phyloP scores from a whole-genome alignment of 805 yeast species.

The Candida parachauliodes region DNA sequence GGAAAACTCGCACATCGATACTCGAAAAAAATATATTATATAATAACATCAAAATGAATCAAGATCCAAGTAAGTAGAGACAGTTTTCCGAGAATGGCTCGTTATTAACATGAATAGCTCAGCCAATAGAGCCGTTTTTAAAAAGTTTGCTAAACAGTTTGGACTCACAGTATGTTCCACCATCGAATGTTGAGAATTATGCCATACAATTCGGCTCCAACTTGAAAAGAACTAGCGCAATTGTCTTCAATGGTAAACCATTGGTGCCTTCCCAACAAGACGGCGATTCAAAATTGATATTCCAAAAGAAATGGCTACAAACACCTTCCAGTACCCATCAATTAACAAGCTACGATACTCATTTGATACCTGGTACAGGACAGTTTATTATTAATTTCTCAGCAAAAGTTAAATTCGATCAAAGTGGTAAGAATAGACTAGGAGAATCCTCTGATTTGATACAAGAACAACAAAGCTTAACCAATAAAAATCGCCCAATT shows the following conservation, averaged over 20 bases:
- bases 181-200: conserved; percentile 34
- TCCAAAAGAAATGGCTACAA: conserved; percentile 57
- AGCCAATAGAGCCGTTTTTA: conserved; percentile 38
- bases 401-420: conserved; percentile 72
- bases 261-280: conserved; percentile 24
- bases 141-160: conserved; percentile 31
- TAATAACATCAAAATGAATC: conserved; percentile 6
- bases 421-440: conserved; percentile 61
- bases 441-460: conserved; percentile 63
- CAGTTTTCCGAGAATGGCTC: neutral
- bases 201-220: conserved; percentile 49
- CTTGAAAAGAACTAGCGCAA: conserved; percentile 48
- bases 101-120: conserved; percentile 20
- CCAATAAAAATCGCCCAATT: conserved; percentile 37
- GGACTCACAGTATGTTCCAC: conserved; percentile 31
- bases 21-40: no score
- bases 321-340: conserved; percentile 60
- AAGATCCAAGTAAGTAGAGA: conserved; percentile 12
- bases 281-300: conserved; percentile 37
- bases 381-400: conserved; percentile 48
- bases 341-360: conserved; percentile 62
- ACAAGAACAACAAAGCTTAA: conserved; percentile 10
- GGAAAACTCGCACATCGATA: no score
- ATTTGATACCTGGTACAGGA: conserved; percentile 63
- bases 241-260: conserved; percentile 59